phyloP scores from a whole-genome alignment of 139 green algal genomes.

The Asterochloris sp. region DNA sequence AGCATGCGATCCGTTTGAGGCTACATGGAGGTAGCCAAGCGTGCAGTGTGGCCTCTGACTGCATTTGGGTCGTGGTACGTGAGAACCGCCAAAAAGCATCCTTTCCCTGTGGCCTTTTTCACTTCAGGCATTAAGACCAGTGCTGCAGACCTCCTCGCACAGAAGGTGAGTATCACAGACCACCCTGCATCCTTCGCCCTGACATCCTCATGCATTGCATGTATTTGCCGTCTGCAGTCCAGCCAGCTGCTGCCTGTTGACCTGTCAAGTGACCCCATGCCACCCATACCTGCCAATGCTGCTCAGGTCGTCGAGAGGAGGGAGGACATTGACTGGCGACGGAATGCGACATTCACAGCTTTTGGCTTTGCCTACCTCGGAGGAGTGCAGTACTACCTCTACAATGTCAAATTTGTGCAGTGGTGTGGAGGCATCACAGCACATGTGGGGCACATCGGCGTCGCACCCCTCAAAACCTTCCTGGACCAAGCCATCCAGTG shows the following conservation, averaged over 20 bases:
- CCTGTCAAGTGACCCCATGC: neutral
- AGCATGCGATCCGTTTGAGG: too few relatives aligned
- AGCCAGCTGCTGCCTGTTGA: neutral
- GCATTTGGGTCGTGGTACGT: slow-evolving; percentile 51
- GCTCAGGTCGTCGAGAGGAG: slow-evolving; percentile 70
- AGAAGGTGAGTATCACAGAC: slow-evolving; percentile 58
- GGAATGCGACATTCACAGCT: slow-evolving; percentile 67
- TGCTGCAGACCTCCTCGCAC: slow-evolving; percentile 85
- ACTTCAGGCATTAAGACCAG: slow-evolving; percentile 84
- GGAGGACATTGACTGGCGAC: slow-evolving; percentile 72
- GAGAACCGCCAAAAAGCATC: slow-evolving; percentile 44
- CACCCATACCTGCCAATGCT: neutral
- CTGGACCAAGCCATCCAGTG: slow-evolving; percentile 85
- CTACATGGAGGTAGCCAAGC: neutral
- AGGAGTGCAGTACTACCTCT: slow-evolving; percentile 86
- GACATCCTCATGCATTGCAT: neutral
- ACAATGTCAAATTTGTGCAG: slow-evolving; percentile 73
- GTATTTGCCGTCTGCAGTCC: neutral
- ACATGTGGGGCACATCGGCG: slow-evolving; percentile 60
- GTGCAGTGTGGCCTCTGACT: slow-evolving; percentile 35
- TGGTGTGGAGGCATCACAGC: slow-evolving; percentile 67
- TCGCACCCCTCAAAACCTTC: slow-evolving; percentile 74
- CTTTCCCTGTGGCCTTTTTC: slow-evolving; percentile 68
- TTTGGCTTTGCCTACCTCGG: slow-evolving; percentile 87
- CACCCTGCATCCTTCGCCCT: neutral